phyloP scores from a whole-genome alignment of 495 filamentous ascomycete species.

The Daldinia grandis region DNA sequence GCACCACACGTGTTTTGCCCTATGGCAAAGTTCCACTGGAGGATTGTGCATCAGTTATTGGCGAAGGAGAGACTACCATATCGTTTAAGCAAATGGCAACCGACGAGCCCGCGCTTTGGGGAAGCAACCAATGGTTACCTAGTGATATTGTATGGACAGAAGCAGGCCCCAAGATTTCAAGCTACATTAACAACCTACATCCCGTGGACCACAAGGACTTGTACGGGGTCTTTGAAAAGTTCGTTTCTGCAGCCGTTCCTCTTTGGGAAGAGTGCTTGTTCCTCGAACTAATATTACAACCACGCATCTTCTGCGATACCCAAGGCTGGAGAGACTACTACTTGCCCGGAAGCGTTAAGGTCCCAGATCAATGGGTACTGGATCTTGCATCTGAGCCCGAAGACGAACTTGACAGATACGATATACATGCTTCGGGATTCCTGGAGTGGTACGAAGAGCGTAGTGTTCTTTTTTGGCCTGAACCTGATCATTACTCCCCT shows the following conservation, averaged over 20 bases:
- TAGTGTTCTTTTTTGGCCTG: constrained; percentile 34
- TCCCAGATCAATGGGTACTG: constrained; percentile 8
- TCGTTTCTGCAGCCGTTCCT: constrained; percentile 52
- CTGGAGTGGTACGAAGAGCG: constrained; percentile 12
- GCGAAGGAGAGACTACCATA: constrained; percentile 49
- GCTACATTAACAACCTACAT: constrained; percentile 72
- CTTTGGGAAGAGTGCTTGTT: constrained; percentile 37
- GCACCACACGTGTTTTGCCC: constrained; percentile 57
- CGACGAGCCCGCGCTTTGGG: not conserved
- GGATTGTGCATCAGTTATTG: constrained; percentile 51
- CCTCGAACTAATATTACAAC: not conserved
- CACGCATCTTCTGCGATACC: constrained; percentile 21
- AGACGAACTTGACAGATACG: not conserved
- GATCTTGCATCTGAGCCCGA: constrained; percentile 9
- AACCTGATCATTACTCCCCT: constrained; percentile 21
- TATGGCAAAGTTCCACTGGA: constrained; percentile 50
- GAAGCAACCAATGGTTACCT: constrained; percentile 64
- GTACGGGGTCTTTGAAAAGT: constrained; percentile 60
- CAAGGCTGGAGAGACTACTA: constrained; percentile 18
- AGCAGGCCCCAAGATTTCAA: constrained; percentile 68
- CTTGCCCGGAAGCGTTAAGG: constrained; percentile 18
- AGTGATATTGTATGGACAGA: constrained; percentile 59
- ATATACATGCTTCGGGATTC: not conserved
- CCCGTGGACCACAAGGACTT: constrained; percentile 56
- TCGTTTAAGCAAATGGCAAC: not conserved